A percentile compares a stretch with the other conserved stretches of the same genome.
These are phyloP conservation scores for Zygosaccharomyces rouxii DNA, from an alignment of 805 yeast genomes.

Conservation along the genomic window DNA sequence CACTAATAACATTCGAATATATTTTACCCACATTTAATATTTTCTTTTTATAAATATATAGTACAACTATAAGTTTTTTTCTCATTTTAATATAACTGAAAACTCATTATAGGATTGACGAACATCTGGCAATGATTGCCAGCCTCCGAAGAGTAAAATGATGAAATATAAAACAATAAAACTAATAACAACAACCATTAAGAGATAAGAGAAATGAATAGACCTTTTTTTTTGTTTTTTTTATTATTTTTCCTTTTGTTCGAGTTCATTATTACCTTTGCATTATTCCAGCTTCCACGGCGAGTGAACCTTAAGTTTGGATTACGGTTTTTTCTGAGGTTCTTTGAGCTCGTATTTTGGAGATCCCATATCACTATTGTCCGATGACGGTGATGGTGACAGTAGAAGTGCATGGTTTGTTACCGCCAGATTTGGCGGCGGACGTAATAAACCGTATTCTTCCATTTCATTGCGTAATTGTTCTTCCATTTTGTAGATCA, in stretches of 20 bases:
- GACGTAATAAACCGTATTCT: slow-evolving; percentile 20
- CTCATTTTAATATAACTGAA: background rate
- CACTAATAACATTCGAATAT: background rate
- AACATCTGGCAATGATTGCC: background rate
- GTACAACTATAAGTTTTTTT: background rate
- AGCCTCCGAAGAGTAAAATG: background rate
- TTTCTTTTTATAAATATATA: background rate
- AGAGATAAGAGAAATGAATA: background rate
- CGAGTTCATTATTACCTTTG: background rate
- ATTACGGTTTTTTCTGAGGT: background rate
- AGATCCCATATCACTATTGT: slow-evolving; percentile 31
- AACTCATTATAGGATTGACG: background rate
- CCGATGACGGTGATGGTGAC: slow-evolving; percentile 19
- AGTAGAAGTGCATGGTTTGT: slow-evolving; percentile 7
- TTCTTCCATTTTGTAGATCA: slow-evolving; percentile 23
- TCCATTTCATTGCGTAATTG: slow-evolving; percentile 22
- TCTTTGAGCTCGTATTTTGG: slow-evolving; percentile 28
- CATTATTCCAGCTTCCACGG: background rate
- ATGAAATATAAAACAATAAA: background rate
- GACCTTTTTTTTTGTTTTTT: background rate
- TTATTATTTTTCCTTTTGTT: no score
- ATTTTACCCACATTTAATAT: background rate
- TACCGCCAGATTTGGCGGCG: slow-evolving; percentile 10
- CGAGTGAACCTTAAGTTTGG: background rate
- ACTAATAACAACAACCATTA: background rate